Evolutionary conservation across 306 rosid genomes (phyloP), one percentile per base, ranked within the genome.

Genomic region (Quercus gilva): DNA sequence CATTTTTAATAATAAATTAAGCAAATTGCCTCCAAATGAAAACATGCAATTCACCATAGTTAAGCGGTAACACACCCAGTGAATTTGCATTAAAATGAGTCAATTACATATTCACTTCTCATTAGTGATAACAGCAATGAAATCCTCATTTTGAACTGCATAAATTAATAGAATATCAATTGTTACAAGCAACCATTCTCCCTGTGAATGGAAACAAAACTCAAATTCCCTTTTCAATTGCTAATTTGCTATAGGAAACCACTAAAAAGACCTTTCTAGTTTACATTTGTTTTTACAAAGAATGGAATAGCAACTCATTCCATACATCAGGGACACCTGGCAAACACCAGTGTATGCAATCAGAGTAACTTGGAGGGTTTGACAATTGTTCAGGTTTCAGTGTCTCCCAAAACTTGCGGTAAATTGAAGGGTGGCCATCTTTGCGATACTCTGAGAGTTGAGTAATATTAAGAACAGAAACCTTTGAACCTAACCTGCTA

Each of bases 301-400:
- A 86, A 78, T 93, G 97, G 90, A 93, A 91, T 5, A 95, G 82
- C 64, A 95, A 83, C 87, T 95, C 98, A 61, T 95, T 95, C 99
- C 99, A 95, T 1, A 88, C 92, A 82, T 95, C 99, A 64, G 98
- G 97, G 14, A 95, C 91, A 31, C 98, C 99, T 1, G 99, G 99
- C 82, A 93, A 84, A 81, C 99, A 95, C 99, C 99, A 95, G 73
- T 95, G 99, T 28, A 93, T 93, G 90, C 99, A 95, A 82, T 95
- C 99, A 15, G 99, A 95, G 86, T 91, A 95, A 74, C 92, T 86
- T 0, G 94, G 19, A 59, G 99, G 99, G 68, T 95, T 90, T 1
- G 93, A 86, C 85, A 93, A 69, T 28, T 90, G 97, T 57, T 91
- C 92, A 0, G 96, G 94, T 2, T 81, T 86, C 78, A 91, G 79